phyloP scores from a whole-genome alignment of 441 rosid species.

The Mallotus repandus region DNA sequence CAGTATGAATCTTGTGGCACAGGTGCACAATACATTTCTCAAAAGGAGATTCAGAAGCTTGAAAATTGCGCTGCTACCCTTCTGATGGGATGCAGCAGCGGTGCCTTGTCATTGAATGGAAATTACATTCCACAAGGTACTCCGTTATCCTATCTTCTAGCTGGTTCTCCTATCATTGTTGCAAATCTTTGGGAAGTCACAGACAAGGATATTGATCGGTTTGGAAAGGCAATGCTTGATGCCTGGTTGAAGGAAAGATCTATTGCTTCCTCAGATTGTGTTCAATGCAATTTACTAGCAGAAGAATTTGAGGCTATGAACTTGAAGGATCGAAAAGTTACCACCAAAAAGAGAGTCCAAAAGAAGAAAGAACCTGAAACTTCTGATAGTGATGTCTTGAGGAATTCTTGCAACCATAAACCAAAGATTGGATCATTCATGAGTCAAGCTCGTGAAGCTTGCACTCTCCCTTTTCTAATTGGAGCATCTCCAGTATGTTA shows the following conservation, averaged over 20 bases:
- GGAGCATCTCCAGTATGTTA: slow-evolving; percentile 97
- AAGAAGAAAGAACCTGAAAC: slow-evolving; percentile 40
- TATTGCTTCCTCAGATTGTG: slow-evolving; percentile 36
- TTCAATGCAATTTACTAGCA: slow-evolving; percentile 46
- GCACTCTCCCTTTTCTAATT: slow-evolving; percentile 67
- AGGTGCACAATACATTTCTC: slow-evolving; percentile 82
- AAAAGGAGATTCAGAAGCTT: slow-evolving; percentile 64
- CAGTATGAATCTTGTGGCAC: slow-evolving; percentile 17
- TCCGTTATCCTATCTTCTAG: slow-evolving; percentile 68
- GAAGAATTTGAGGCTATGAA: slow-evolving; percentile 60
- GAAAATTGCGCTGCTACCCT: slow-evolving; percentile 80
- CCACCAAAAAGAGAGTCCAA: slow-evolving; percentile 39
- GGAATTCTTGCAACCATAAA: slow-evolving; percentile 44
- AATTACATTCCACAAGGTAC: slow-evolving; percentile 78
- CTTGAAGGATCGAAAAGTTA: slow-evolving; percentile 41
- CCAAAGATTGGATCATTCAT: slow-evolving; percentile 76
- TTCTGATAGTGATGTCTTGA: slow-evolving; percentile 20
- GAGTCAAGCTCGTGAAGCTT: slow-evolving; percentile 73
- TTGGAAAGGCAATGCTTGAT: slow-evolving; percentile 76
- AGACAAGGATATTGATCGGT: slow-evolving; percentile 90
- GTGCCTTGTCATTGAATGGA: slow-evolving; percentile 69
- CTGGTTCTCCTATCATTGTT: slow-evolving; percentile 82
- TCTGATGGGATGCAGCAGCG: slow-evolving; percentile 81
- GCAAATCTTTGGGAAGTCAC: slow-evolving; percentile 98
- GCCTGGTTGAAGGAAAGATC: slow-evolving; percentile 81